Evolutionary conservation across 805 yeast species (phyloP), one percentile per base, ranked within the genome.

Genomic region (Vanderwaltozyma verrucispora): DNA sequence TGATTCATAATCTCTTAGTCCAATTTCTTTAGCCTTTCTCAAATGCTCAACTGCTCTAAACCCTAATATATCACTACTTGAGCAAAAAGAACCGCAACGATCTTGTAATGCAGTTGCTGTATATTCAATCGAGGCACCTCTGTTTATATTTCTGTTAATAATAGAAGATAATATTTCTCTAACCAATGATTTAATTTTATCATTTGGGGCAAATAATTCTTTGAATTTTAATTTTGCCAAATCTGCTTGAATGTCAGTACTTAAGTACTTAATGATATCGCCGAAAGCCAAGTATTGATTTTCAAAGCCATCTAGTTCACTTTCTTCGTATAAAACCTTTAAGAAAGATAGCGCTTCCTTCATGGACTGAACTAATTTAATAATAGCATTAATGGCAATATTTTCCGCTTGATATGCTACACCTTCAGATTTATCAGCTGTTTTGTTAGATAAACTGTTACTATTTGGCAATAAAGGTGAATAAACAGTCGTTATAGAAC

Each of bases 11-110:
- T 88, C 95, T 45, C 74, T 73, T 19, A 67, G 59, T 2, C 84
- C 85, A 42, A 77, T 74, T 40, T 77, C 82, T 50, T 80, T 82
- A 1, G 97, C 96, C 49, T 80, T 77, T 40, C 89, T 82, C 50
- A 92, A 67, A 56, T 82, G 87, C 57, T 92, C 98, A 49, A 87
- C 77, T 0, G 96, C 97, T 59, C 89, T 82, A 68, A 88, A 92
- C 12, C 92, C 84, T 42, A 87, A 71, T 20, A 92, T 96, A 60
- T 92, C 98, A 47, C 82, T 85, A 13, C 94, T 76, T 0, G 96
- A 85, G 53, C 97, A 92, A 60, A 87, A 92, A 0, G 95, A 77
- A 1, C 95, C 94, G 66, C 98, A 92, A 42, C 89, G 78, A 38
- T 85, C 94, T 60, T 92, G 95, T 36, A 92, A 65, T 1, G 88